Conservation (phyloP, 768 basidiomycete genomes). For the Russula brevipes region DNA sequence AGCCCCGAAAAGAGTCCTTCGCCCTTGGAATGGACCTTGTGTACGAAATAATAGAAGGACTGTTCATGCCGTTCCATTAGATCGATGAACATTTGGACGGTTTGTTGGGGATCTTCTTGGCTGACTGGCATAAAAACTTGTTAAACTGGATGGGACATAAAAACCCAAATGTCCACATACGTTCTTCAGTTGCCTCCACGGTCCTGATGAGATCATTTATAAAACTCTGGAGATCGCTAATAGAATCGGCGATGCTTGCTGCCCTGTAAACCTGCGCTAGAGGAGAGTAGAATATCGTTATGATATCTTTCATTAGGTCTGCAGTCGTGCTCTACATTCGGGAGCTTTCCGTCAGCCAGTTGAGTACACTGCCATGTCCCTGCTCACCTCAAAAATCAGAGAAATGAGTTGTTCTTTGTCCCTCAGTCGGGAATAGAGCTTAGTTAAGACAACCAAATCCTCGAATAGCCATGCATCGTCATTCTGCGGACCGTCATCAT, state of each 20-base stretch:
- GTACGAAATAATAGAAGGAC: constrained; percentile 93
- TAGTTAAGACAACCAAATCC: constrained; percentile 75
- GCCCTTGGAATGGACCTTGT: constrained; percentile 97
- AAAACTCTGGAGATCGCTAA: constrained; percentile 88
- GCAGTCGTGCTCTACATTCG: constrained; percentile 80
- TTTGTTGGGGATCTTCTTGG: constrained; percentile 75
- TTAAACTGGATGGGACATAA: not conserved
- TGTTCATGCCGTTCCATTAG: constrained; percentile 93
- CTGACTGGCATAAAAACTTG: constrained; percentile 45
- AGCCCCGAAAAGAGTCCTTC: constrained; percentile 88
- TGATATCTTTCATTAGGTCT: constrained; percentile 94
- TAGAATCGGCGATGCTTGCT: constrained; percentile 91
- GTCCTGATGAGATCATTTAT: constrained; percentile 93
- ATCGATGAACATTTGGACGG: constrained; percentile 90
- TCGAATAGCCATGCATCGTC: constrained; percentile 98
- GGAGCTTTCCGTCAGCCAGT: not conserved
- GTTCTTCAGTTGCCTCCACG: constrained; percentile 84
- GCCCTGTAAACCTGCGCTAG: constrained; percentile 96
- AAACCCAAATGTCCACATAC: constrained; percentile 44
- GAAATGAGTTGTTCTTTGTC: constrained; percentile 92
- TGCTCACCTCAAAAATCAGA: constrained; percentile 84
- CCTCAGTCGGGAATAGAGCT: constrained; percentile 70
- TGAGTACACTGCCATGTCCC: not conserved
- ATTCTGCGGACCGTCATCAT: constrained; percentile 87
- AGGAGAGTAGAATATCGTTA: constrained; percentile 97